Evolutionary conservation across 2,329 filamentous ascomycete species (phyloP).

Genomic region (Diplodia corticola): DNA sequence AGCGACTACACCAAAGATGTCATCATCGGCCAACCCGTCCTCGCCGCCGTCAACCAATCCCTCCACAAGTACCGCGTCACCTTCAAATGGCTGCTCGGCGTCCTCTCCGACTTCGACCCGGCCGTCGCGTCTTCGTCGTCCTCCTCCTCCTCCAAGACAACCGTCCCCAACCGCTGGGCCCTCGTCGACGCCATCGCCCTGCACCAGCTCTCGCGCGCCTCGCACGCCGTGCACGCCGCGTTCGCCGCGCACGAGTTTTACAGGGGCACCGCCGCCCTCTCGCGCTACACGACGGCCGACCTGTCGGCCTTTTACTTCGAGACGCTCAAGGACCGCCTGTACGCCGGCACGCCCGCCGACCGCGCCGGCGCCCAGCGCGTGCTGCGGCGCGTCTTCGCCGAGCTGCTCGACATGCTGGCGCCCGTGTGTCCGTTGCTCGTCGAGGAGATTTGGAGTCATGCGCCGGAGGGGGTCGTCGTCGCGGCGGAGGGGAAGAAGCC

Average conservation of each 20-base stretch:
- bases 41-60: slow-evolving; percentile 73
- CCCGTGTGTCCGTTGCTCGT: slow-evolving; percentile 82
- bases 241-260: slow-evolving; percentile 79
- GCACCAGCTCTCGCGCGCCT: slow-evolving; percentile 68
- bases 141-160: not conserved
- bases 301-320: slow-evolving; percentile 95
- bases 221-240: slow-evolving; percentile 62
- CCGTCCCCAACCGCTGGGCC: not conserved
- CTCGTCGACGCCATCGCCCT: slow-evolving; percentile 66
- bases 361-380: slow-evolving; percentile 58
- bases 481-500: slow-evolving; percentile 38
- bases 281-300: slow-evolving; percentile 78
- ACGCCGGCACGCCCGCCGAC: slow-evolving; percentile 73
- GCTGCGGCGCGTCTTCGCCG: slow-evolving; percentile 63
- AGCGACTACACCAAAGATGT: slow-evolving; percentile 91
- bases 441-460: slow-evolving; percentile 83
- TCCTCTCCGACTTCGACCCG: slow-evolving; percentile 47
- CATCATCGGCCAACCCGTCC: slow-evolving; percentile 72
- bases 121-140: slow-evolving; percentile 28
- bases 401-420: slow-evolving; percentile 74
- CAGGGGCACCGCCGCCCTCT: slow-evolving; percentile 71
- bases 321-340: slow-evolving; percentile 85
- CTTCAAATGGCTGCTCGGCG: slow-evolving; percentile 84
- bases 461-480: slow-evolving; percentile 62
- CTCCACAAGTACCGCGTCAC: slow-evolving; percentile 87